Base-by-base conservation (phyloP, 1,284 basidiomycete genomes). In the Marasmius oreades region DNA sequence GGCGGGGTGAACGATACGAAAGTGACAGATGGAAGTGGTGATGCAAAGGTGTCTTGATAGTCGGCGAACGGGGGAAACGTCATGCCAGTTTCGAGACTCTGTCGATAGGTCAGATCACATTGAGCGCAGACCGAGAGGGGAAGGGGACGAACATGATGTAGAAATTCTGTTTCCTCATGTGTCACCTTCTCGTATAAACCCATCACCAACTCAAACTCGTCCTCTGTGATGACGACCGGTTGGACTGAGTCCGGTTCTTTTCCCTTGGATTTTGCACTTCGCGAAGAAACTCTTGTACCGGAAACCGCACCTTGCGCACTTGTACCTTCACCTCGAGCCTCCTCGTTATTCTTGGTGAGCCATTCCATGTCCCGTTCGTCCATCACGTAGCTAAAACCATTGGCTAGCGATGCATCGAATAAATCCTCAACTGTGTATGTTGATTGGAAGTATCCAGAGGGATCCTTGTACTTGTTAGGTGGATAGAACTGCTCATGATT, bases 321-420 rank as follows among this genome's bases (percentile, higher is more conserved):
- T 1, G 89, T 88, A 14, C 93, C 90, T 67, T 94, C 93, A 18
- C 93, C 91, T 51, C 91, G 84, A 2, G 91, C 90, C 62, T 91
- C 86, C 63, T 91, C 88, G 65, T 98, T 98, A 69, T 93, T 93
- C 70, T 86, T 89, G 61, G 91, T 87, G 36, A 99, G 82, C 95
- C 96, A 99, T 57, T 91, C 89, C 63, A 90, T 85, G 73, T 99
- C 97, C 34, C 93, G 90, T 70, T 99, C 97, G 67, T 99, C 97
- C 88, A 98, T 91, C 64, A 87, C 92, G 70, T 99, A 98, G 4
- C 86, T 84, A 67, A 88, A 92, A 1, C 85, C 86, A 64, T 83
- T 78, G 34, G 80, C 73, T 59, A 92, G 79, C n/a, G 81, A 80
- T 59, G 74, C 77, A 16, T 69, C 69, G 56, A 78, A 73, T 26